Evolutionary conservation across 305 asterid species (phyloP), one percentile per base, ranked within the genome.

Genomic region (Ilex paraguariensis): DNA sequence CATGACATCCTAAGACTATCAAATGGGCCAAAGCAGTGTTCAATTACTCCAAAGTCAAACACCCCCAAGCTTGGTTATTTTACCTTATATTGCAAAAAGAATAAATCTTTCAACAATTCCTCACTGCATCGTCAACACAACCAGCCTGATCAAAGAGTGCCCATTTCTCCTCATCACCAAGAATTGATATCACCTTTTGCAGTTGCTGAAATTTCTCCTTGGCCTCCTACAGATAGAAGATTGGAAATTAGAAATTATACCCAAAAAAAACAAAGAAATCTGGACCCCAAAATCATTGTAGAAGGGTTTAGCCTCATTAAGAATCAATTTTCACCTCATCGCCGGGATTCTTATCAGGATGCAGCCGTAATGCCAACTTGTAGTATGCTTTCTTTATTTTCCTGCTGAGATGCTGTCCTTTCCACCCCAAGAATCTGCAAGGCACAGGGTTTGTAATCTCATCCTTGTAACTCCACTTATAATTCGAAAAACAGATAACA

Each of bases 121-220:
- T 92, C 77, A 89, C 97, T 63, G 78, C 91, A 81, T 92, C 97
- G 71, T 92, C 96, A 74, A 85, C 84, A 80, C 95, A 85, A 53
- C 98, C 97, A 74, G 97, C 87, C 78, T 89, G 87, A 67, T 92
- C 98, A 81, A 89, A 92, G 21, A 92, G 82, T 64, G 97, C 93
- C 61, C 98, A 88, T 64, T 92, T 92, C 70, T 89, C 96, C 69
- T 82, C 96, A 55, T 92, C 98, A 15, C 97, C 96, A 57, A 92
- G 96, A 61, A 92, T 73, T 49, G 97, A 78, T 53, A 89, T 89
- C 66, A 92, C 96, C 80, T 87, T 89, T 70, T 92, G 98, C 75
- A 92, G 79, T 80, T 87, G 95, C 86, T 90, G 96, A 72, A 92
- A 92, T 70, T 87, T 92, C 69, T 92, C 97, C 75, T 92, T 92